Evolutionary conservation across 129 eudicot genomes (phyloP).

Genomic region (Lonicera japonica): DNA sequence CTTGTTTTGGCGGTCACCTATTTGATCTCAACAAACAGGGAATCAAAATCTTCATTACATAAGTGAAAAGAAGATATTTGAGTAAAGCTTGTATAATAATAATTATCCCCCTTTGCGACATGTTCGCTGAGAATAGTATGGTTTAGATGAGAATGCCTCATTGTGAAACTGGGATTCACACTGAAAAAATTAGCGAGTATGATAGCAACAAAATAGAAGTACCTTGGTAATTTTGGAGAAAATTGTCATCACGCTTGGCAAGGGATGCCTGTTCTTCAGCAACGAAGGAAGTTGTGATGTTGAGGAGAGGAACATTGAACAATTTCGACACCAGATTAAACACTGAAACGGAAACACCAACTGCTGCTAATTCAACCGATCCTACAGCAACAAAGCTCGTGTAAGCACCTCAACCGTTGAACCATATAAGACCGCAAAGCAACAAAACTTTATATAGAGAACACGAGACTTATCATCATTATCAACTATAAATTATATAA

Average conservation of each 20-base stretch:
- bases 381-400: slow-evolving; percentile 33
- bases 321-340: slow-evolving; percentile 86
- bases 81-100: no score
- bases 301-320: slow-evolving; percentile 90
- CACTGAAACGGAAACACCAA: slow-evolving; percentile 90
- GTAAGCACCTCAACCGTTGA: no score
- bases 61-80: neutral
- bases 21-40: slow-evolving; percentile 19
- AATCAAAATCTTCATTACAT: slow-evolving; percentile 13
- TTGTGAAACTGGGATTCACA: neutral
- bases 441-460: neutral
- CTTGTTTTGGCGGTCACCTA: slow-evolving; percentile 30
- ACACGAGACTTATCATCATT: neutral
- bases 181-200: neutral
- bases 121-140: no score
- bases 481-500: neutral
- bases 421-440: no score
- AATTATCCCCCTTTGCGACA: no score
- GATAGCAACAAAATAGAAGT: slow-evolving; percentile 1
- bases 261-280: slow-evolving; percentile 86
- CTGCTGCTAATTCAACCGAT: slow-evolving; percentile 93
- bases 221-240: slow-evolving; percentile 34
- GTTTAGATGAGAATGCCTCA: no score
- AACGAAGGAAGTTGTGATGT: slow-evolving; percentile 88
- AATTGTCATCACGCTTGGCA: slow-evolving; percentile 24